Evolutionary conservation across 2,329 filamentous ascomycete species (phyloP).

Genomic region (Fusarium redolens): DNA sequence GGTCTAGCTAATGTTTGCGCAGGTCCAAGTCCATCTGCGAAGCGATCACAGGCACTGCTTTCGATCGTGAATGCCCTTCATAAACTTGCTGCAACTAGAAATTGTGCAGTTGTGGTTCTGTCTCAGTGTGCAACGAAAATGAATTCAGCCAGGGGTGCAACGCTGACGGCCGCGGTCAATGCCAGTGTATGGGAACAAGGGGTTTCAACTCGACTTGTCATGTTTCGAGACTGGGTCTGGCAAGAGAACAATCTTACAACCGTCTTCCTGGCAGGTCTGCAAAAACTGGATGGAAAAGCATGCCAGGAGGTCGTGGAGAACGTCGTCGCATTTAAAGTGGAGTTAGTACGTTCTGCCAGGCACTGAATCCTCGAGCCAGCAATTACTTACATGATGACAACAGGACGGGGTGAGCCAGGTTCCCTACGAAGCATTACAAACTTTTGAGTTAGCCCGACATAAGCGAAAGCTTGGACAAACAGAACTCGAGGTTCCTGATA

Average conservation of each 20-base stretch:
- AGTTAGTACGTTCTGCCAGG: conserved; percentile 52
- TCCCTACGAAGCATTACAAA: conserved; percentile 55
- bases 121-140: conserved; percentile 88
- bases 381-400: conserved; percentile 38
- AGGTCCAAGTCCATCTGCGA: conserved; percentile 54
- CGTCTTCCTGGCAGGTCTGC: conserved; percentile 70
- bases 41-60: conserved; percentile 65
- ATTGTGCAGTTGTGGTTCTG: conserved; percentile 79
- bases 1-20: conserved; percentile 17
- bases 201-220: conserved; percentile 76
- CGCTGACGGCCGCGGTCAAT: conserved; percentile 79
- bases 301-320: conserved; percentile 54
- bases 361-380: conserved; percentile 24
- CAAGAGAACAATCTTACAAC: conserved; percentile 58
- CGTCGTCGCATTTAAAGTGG: conserved; percentile 62
- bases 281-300: conserved; percentile 70
- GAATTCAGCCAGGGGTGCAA: conserved; percentile 72
- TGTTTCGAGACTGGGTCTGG: conserved; percentile 83
- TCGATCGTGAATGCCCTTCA: conserved; percentile 76
- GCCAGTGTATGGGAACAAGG: conserved; percentile 84
- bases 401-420: conserved; percentile 59
- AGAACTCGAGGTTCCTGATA: conserved; percentile 69
- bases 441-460: conserved; percentile 51
- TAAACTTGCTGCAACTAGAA: conserved; percentile 78
- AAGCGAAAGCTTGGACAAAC: conserved; percentile 75